Conservation (phyloP, 1,284 basidiomycete genomes). For the Ustilago tritici region DNA sequence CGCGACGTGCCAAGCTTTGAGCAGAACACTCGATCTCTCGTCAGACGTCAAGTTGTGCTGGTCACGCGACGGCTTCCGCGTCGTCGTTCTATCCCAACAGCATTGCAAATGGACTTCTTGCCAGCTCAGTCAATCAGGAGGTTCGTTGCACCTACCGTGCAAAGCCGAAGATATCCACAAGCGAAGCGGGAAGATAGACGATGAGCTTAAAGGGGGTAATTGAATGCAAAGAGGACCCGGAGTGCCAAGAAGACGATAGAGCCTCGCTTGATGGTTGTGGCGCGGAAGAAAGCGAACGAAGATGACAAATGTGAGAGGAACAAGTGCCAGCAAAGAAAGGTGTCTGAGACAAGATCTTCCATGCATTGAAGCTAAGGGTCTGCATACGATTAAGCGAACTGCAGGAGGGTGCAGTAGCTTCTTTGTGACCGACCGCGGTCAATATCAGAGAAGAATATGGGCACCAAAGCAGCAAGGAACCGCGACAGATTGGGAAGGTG, state of each 20-base stretch:
- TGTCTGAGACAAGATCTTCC: conserved; percentile 19
- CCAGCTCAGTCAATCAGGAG: conserved; percentile 6
- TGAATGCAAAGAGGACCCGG: not conserved
- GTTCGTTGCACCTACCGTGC: conserved; percentile 6
- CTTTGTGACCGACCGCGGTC: conserved; percentile 16
- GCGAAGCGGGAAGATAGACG: not conserved
- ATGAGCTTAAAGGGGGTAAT: not conserved
- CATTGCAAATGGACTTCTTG: not conserved
- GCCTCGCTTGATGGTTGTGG: conserved; percentile 4
- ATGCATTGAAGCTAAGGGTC: conserved; percentile 12
- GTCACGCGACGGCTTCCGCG: conserved; percentile 3
- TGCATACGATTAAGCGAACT: conserved; percentile 14
- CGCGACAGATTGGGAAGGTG: not conserved
- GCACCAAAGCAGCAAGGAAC: not conserved
- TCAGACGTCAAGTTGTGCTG: conserved; percentile 15
- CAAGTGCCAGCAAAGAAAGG: conserved; percentile 17
- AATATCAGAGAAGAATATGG: not conserved
- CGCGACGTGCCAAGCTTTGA: not conserved
- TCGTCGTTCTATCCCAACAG: not conserved
- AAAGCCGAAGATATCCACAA: conserved; percentile 7
- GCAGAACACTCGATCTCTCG: not conserved
- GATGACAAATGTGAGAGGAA: not conserved
- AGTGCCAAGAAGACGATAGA: conserved; percentile 9
- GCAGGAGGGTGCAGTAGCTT: conserved; percentile 28
- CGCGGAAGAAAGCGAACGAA: conserved; percentile 4